Conservation (phyloP, 371 early-diverging fungal genomes). For the Zychaea mexicana region DNA sequence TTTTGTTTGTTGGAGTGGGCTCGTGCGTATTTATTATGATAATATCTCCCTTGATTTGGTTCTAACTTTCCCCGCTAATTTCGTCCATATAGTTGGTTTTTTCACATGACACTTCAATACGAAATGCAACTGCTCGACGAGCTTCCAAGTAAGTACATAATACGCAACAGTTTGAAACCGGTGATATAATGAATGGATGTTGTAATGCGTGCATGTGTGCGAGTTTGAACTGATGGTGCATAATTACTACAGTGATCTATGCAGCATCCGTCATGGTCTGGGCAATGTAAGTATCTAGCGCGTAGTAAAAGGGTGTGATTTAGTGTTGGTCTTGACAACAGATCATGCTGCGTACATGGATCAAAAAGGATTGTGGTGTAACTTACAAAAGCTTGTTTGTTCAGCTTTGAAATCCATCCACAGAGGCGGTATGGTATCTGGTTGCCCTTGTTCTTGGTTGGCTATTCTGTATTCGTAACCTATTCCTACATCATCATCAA, state of each 20-base stretch:
- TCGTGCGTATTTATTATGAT: conserved; percentile 30
- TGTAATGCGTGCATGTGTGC: too few species aligned
- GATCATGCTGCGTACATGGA: conserved; percentile 29
- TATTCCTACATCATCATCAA: conserved; percentile 66
- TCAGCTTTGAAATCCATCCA: conserved; percentile 50
- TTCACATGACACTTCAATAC: conserved; percentile 82
- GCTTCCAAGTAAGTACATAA: conserved; percentile 66
- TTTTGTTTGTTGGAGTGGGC: conserved; percentile 73
- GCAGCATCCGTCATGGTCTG: conserved; percentile 48
- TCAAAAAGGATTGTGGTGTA: conserved; percentile 18
- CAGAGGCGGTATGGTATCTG: conserved; percentile 31
- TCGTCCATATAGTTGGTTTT: conserved; percentile 54
- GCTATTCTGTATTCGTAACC: conserved; percentile 62
- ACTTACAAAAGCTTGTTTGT: too few species aligned
- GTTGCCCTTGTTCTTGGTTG: conserved; percentile 45
- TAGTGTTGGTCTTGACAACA: conserved; percentile 8
- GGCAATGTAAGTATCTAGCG: conserved; percentile 35
- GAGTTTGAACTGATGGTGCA: too few species aligned
- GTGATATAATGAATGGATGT: too few species aligned
- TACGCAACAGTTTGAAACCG: too few species aligned
- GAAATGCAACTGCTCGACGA: conserved; percentile 80
- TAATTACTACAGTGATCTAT: conserved; percentile 54
- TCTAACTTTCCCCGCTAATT: neutral
- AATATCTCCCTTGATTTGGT: neutral
- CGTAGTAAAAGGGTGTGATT: conserved; percentile 13